Evolutionary conservation across 164 flowering plant genomes (phyloP), one percentile per base, ranked within the genome.

Genomic region (Malania oleifera): DNA sequence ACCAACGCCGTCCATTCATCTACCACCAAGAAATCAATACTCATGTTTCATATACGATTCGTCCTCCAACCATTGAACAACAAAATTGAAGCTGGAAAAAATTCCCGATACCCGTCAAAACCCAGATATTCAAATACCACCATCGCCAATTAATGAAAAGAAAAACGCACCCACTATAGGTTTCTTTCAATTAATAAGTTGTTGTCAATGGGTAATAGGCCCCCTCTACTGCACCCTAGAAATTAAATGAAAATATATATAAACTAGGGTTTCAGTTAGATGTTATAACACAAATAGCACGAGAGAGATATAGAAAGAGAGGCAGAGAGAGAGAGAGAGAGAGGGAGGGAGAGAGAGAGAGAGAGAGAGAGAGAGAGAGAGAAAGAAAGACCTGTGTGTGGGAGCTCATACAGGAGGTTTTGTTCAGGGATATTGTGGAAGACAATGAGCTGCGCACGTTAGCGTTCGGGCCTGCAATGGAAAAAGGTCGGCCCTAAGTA

Each of bases 371-470:
- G 50, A 54, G 17, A 52, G 43, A 12, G 59, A n/a, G 2, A 13
- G 45, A 28, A 24, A 10, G 14, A n/a, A 37, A 54, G 57, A 75
- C 76, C 76, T 61, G 74, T 40, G 54, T 23, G 46, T 15, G 2
- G 70, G 50, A 63, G 70, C 60, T 63, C 18, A 13, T 43, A 43
- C 17, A 19, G 18, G 28, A 39, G 57, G 57, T 24, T 50, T 57
- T 66, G 64, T 70, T 60, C 51, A 66, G 64, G 74, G 71, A 60
- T 28, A 56, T 61, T 31, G 61, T 9, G 39, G 56, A 37, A 22
- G 60, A 57, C 50, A 37, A 57, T 28, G 66, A 52, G 44, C 53
- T 51, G 75, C 77, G 77, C 72, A 71, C 64, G 75, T 77, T 68
- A 71, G 76, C 73, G 51, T 35, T 49, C 19, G 52, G 27, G 52